phyloP scores from a whole-genome alignment of 352 stramenopile genomes.

The Pythium dissotocum region DNA sequence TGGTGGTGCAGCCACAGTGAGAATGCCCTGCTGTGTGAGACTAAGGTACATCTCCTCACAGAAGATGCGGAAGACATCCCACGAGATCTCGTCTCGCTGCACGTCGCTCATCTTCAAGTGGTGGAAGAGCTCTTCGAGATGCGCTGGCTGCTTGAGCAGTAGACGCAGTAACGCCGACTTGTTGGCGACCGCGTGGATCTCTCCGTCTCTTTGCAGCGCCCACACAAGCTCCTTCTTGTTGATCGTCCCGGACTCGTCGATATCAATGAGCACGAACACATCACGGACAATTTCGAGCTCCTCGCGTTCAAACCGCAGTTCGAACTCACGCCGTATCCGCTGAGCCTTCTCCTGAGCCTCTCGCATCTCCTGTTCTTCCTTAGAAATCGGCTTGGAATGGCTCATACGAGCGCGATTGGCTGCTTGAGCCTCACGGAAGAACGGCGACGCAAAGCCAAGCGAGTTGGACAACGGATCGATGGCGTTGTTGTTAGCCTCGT shows the following conservation, averaged over 20 bases:
- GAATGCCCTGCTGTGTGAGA: conserved; percentile 43
- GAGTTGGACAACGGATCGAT: conserved; percentile 27
- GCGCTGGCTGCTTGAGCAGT: conserved; percentile 56
- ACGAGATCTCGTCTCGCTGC: conserved; percentile 42
- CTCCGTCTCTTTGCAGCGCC: conserved; percentile 60
- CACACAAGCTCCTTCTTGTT: conserved; percentile 66
- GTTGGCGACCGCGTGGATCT: conserved; percentile 49
- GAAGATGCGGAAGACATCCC: conserved; percentile 49
- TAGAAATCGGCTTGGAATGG: conserved; percentile 1
- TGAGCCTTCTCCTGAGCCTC: conserved; percentile 4
- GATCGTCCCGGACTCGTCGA: conserved; percentile 61
- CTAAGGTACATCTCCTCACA: conserved; percentile 50
- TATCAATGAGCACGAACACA: conserved; percentile 68
- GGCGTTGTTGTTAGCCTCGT: conserved; percentile 18
- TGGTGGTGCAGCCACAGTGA: conserved; percentile 1
- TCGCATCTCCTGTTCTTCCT: conserved; percentile 4
- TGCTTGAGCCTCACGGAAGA: conserved; percentile 12
- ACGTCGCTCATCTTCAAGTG: conserved; percentile 30
- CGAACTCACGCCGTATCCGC: conserved; percentile 12
- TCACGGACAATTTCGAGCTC: conserved; percentile 39
- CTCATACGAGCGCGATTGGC: not conserved
- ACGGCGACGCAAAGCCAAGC: conserved; percentile 33
- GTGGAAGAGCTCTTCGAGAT: conserved; percentile 33
- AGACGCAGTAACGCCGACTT: conserved; percentile 46
- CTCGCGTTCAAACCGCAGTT: conserved; percentile 35